These are phyloP conservation scores for Pseudogymnoascus sp. DNA, from an alignment of 2,329 filamentous ascomycete genomes.

Conservation along the genomic window DNA sequence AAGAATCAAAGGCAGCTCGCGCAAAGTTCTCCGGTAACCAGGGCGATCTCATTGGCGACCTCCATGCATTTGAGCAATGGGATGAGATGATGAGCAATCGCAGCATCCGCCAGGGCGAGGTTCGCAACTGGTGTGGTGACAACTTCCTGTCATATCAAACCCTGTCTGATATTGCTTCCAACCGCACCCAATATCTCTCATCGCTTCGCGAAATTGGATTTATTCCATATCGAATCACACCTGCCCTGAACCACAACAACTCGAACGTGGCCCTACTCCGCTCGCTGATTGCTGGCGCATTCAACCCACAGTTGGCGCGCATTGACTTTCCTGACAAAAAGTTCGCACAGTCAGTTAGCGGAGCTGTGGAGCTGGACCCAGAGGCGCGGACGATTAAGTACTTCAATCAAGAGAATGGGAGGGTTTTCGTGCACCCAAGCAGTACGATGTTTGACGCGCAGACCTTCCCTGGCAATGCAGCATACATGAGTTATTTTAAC, in stretches of 20 bases:
- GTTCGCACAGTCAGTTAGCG: slow-evolving; percentile 77
- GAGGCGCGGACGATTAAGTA: slow-evolving; percentile 90
- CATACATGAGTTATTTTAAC: slow-evolving; percentile 82
- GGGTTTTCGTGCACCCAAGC: slow-evolving; percentile 88
- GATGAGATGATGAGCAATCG: slow-evolving; percentile 53
- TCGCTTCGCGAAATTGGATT: slow-evolving; percentile 83
- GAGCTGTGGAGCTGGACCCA: slow-evolving; percentile 85
- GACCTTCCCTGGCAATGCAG: slow-evolving; percentile 63
- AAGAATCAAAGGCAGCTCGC: slow-evolving; percentile 70
- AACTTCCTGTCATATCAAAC: slow-evolving; percentile 81
- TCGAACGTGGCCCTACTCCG: slow-evolving; percentile 30
- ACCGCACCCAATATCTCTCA: slow-evolving; percentile 74
- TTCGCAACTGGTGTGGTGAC: slow-evolving; percentile 71
- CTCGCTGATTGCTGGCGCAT: slow-evolving; percentile 38
- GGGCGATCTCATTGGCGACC: slow-evolving; percentile 82
- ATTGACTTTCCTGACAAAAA: slow-evolving; percentile 96
- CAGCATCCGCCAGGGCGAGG: slow-evolving; percentile 47
- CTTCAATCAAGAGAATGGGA: slow-evolving; percentile 74
- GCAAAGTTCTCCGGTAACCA: slow-evolving; percentile 66
- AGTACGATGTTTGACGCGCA: slow-evolving; percentile 81
- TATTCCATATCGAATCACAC: slow-evolving; percentile 38
- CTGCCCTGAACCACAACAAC: slow-evolving; percentile 40
- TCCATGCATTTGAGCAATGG: slow-evolving; percentile 80
- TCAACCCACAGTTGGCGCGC: slow-evolving; percentile 74
- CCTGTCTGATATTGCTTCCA: slow-evolving; percentile 80